Evolutionary conservation across 192 early-diverging fungal genomes (phyloP), one percentile per base, ranked within the genome.

Genomic region (Umbelopsis vinacea): DNA sequence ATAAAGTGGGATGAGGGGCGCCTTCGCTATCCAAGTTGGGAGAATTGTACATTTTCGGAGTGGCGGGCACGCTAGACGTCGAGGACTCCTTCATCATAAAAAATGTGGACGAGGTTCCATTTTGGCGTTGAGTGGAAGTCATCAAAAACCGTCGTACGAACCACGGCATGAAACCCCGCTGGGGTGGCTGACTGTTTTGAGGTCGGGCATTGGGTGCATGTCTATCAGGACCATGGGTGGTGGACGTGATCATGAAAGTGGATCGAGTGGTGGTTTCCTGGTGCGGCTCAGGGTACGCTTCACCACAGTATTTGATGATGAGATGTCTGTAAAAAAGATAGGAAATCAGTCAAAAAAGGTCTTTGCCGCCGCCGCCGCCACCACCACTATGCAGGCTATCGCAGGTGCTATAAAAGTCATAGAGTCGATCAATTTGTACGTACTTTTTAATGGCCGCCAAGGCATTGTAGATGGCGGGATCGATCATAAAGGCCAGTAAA

Each of bases 391-490:
- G 29, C 29, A 29, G 29, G 3, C 29, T 29, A 29, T 50, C 40
- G 40, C 40, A 43, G 11, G 4, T n/a, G 19, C 48, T 50, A n/a
- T 50, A 50, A 50, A 12, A 50, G 48, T 21, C 15, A 50, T n/a
- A 17, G 48, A 50, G 48, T 50, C 48, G 48, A 50, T 50, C 48
- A 50, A 15, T 50, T 50, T 50, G 38, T 54, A 22, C 69, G 53
- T 52, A 71, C 69, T 72, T 52, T 72, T 60, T 72, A 50, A 57
- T 60, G 26, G 52, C 12, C 22, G 33, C 3, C 15, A 53, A 17
- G 10, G 71, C 71, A 43, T 53, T 60, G 10, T 57, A 57, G 35
- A 54, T 46, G 52, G 71, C 71, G 37, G 71, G 71, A 46, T 72
- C 71, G 19, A 72, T 46, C 52, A 72, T 19, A 35, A 72, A 72